Evolutionary conservation across 169 alveolate genomes (phyloP).

Genomic region (Plasmodium gaboni): DNA sequence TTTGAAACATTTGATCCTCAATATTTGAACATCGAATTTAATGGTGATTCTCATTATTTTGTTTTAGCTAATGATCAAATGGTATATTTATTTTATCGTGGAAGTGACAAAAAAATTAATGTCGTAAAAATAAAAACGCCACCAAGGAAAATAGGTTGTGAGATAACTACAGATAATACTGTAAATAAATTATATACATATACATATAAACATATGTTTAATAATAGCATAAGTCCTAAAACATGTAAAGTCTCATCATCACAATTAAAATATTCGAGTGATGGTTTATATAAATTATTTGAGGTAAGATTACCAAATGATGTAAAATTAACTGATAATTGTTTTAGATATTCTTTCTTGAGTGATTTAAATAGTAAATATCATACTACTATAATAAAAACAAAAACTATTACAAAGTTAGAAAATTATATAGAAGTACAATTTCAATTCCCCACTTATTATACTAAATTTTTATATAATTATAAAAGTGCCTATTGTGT

Average conservation of each 20-base stretch:
- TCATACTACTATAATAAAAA: constrained; percentile 4
- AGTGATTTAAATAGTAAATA: background rate
- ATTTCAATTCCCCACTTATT: constrained; percentile 12
- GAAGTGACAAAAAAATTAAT: background rate
- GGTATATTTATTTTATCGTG: constrained; percentile 16
- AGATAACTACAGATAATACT: constrained; percentile 2
- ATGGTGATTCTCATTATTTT: background rate
- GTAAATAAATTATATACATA: constrained; percentile 18
- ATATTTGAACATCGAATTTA: background rate
- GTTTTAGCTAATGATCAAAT: background rate
- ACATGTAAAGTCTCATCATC: constrained; percentile 18
- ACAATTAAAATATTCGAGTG: background rate
- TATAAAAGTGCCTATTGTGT: constrained; percentile 6
- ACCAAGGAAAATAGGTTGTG: constrained; percentile 25
- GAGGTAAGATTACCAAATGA: constrained; percentile 13
- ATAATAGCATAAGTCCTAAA: background rate
- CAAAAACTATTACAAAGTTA: background rate
- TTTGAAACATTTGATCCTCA: constrained; percentile 21
- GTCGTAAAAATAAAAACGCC: constrained; percentile 25
- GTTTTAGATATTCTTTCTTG: constrained; percentile 1
- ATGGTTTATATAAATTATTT: constrained; percentile 23
- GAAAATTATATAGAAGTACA: constrained; percentile 2
- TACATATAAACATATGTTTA: background rate
- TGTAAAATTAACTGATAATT: constrained; percentile 1
- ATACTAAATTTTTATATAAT: constrained; percentile 9